These are phyloP conservation scores for Bipolaris bicolor DNA, from an alignment of 2,329 filamentous ascomycete genomes.

Conservation along the genomic window DNA sequence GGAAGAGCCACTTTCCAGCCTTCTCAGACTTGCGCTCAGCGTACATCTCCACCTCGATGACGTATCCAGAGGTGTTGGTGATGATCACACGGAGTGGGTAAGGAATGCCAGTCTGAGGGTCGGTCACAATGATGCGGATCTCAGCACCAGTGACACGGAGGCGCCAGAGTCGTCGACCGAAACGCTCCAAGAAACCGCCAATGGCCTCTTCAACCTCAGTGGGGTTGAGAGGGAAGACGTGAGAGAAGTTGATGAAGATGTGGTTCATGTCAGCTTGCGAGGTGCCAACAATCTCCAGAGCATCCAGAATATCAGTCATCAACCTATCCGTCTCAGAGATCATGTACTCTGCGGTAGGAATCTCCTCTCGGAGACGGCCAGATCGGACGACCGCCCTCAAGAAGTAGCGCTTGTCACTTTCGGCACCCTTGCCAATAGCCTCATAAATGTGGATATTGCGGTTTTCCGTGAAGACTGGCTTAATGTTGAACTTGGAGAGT, in stretches of 20 bases:
- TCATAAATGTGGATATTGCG: slow-evolving; percentile 99
- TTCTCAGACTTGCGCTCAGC: slow-evolving; percentile 98
- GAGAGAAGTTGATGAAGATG: slow-evolving; percentile 99
- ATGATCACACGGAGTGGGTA: slow-evolving; percentile 96
- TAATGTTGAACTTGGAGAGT: slow-evolving; percentile 96
- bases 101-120: slow-evolving; percentile 79
- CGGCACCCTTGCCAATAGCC: slow-evolving; percentile 90
- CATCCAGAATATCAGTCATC: slow-evolving; percentile 97
- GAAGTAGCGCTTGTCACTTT: slow-evolving; percentile 98
- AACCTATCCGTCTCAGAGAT: slow-evolving; percentile 95
- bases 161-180: slow-evolving; percentile 92
- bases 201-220: slow-evolving; percentile 90
- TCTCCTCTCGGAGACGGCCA: slow-evolving; percentile 93
- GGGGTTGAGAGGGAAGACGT: slow-evolving; percentile 90
- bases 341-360: slow-evolving; percentile 97
- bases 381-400: slow-evolving; percentile 94
- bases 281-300: slow-evolving; percentile 97
- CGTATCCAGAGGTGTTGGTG: slow-evolving; percentile 97
- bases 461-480: slow-evolving; percentile 98
- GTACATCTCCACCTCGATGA: slow-evolving; percentile 97
- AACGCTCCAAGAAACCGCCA: slow-evolving; percentile 93
- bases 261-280: slow-evolving; percentile 99
- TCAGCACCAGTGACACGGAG: slow-evolving; percentile 96
- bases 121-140: slow-evolving; percentile 97
- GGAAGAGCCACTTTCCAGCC: slow-evolving; percentile 93